These are phyloP conservation scores for Ceratobasidium sp. DNA, from an alignment of 1,284 basidiomycete species.

Conservation along the genomic window DNA sequence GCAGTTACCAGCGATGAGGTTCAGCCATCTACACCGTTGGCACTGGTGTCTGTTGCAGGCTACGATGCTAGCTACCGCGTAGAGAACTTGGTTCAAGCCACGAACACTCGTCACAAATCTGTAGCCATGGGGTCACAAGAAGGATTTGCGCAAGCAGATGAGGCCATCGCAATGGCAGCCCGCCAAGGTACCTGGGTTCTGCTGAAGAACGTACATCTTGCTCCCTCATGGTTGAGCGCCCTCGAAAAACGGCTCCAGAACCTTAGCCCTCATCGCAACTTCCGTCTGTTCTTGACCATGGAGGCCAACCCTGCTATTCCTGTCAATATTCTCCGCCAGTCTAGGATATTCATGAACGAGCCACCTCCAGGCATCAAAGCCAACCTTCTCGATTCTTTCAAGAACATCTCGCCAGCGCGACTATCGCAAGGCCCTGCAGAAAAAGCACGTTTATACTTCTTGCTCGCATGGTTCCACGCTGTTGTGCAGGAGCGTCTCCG, in stretches of 20 bases:
- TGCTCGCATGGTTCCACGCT: constrained; percentile 98
- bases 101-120: constrained; percentile 78
- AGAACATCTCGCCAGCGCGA: constrained; percentile 75
- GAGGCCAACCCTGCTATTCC: constrained; percentile 93
- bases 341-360: constrained; percentile 96
- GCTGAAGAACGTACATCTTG: constrained; percentile 95
- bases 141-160: constrained; percentile 93
- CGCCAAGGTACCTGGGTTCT: constrained; percentile 94
- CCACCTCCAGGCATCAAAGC: constrained; percentile 95
- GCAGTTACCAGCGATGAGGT: constrained; percentile 83
- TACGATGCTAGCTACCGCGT: constrained; percentile 97
- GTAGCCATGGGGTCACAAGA: constrained; percentile 99
- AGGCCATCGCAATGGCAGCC: constrained; percentile 90
- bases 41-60: constrained; percentile 91
- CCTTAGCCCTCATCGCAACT: constrained; percentile 84
- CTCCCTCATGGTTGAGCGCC: constrained; percentile 92
- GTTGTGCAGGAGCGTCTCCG: constrained; percentile 94
- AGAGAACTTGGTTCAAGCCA: constrained; percentile 85
- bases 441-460: constrained; percentile 89
- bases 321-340: constrained; percentile 94
- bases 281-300: constrained; percentile 97
- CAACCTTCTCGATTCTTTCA: constrained; percentile 91
- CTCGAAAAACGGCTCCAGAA: constrained; percentile 97
- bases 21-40: constrained; percentile 82
- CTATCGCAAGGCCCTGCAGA: constrained; percentile 86